phyloP scores from a whole-genome alignment of 2,329 filamentous ascomycete species.

The Botrytis sinoallii region DNA sequence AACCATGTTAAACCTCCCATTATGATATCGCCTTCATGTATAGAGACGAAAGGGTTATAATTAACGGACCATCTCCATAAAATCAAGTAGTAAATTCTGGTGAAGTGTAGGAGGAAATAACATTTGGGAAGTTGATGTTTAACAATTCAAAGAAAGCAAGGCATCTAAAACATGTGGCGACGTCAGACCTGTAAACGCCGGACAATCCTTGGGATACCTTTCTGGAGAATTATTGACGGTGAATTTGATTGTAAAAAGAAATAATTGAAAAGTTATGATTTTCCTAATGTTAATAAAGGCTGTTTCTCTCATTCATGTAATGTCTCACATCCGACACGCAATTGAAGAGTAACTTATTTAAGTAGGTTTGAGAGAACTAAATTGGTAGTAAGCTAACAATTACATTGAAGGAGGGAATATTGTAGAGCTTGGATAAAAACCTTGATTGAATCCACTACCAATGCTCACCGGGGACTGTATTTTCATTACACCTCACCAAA shows the following conservation, averaged over 20 bases:
- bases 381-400: background rate
- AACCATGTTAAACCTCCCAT: constrained; percentile 45
- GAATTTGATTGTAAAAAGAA: background rate
- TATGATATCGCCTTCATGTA: constrained; percentile 23
- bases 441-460: background rate
- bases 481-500: background rate
- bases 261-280: background rate
- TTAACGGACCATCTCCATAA: constrained; percentile 4
- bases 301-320: background rate
- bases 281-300: background rate
- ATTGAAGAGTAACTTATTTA: background rate
- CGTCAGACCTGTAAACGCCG: background rate
- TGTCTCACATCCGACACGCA: background rate
- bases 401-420: background rate
- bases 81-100: constrained; percentile 5
- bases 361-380: background rate
- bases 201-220: constrained; percentile 1
- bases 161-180: constrained; percentile 12
- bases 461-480: background rate
- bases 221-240: background rate
- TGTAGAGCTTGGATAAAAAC: background rate
- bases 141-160: background rate
- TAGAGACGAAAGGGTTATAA: background rate
- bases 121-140: constrained; percentile 7
- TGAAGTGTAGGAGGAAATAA: background rate